Base-by-base conservation (phyloP, 163 green algal genomes). In the Prototheca cutis region DNA sequence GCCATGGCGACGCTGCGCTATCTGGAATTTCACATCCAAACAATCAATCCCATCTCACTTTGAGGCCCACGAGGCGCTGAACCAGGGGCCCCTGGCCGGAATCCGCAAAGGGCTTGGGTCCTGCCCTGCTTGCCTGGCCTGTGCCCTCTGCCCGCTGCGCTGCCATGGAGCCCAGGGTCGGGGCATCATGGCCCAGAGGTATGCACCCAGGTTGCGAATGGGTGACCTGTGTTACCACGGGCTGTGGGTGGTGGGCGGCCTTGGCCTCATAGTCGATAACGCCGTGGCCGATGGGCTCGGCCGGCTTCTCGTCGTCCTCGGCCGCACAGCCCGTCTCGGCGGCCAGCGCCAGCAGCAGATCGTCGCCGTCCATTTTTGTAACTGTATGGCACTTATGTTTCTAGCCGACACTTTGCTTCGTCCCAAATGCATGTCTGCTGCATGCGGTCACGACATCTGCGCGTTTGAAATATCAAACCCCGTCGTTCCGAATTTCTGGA, bases 1-100 rank as follows among this genome's bases (percentile, higher is more conserved):
- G n/a, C n/a, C n/a, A n/a, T n/a, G n/a, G n/a, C n/a, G n/a, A n/a
- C n/a, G n/a, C n/a, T n/a, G n/a, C n/a, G n/a, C n/a, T n/a, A 1
- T 45, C 17, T 45, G 17, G 17, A 21, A 1, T 10, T 10, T 45
- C 0, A 45, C 17, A 51, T 19, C 17, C 17, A 23, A 23, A 25
- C 42, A 51, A 8, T 27, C 6, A 25, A 51, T 45, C 13, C 13
- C 36, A 10, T 15, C 36, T 45, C 36, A 45, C 36, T 15, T 45
- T 45, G 36, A 76, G 55, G 15, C 67, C 61, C 1, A 56, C 33
- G n/a, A 62, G 34, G 3, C 52, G 54, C 59, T 75, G 40, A 21
- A 70, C 59, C 3, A 59, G 31, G 0, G 53, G 45, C 30, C 67
- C 61, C 27, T 75, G 61, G 8, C 56, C 61, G 17, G 62, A 19